Conservation (phyloP, 805 yeast genomes). For the Naumovozyma baii region DNA sequence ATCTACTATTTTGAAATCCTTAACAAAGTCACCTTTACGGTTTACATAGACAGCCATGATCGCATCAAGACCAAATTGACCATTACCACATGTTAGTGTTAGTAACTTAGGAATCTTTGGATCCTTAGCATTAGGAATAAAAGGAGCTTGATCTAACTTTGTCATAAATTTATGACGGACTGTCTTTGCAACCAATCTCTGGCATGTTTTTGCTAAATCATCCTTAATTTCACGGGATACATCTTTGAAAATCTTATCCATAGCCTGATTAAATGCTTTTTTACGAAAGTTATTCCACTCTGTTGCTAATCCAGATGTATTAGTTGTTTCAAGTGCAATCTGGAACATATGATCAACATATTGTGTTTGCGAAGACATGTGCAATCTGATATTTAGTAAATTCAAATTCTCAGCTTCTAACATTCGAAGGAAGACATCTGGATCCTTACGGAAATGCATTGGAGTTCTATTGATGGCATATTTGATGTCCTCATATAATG, state of each 20-base stretch:
- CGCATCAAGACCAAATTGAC: constrained; percentile 72
- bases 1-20: constrained; percentile 67
- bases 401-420: constrained; percentile 81
- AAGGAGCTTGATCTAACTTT: constrained; percentile 89
- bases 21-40: constrained; percentile 70
- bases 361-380: constrained; percentile 32
- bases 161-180: constrained; percentile 61
- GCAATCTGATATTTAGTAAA: constrained; percentile 54
- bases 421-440: constrained; percentile 83
- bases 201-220: constrained; percentile 66
- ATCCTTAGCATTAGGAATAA: constrained; percentile 65
- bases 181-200: constrained; percentile 54
- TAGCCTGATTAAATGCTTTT: constrained; percentile 53
- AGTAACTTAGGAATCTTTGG: constrained; percentile 83
- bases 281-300: constrained; percentile 78
- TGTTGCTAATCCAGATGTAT: constrained; percentile 61
- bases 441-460: constrained; percentile 60
- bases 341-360: constrained; percentile 40
- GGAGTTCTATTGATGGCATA: constrained; percentile 79
- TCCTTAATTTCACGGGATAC: constrained; percentile 74
- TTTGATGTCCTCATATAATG: constrained; percentile 81
- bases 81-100: constrained; percentile 79
- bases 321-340: constrained; percentile 60
- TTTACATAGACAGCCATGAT: constrained; percentile 72
- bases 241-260: constrained; percentile 55